Evolutionary conservation across 306 rosid species (phyloP).

Genomic region (Dryas drummondii): DNA sequence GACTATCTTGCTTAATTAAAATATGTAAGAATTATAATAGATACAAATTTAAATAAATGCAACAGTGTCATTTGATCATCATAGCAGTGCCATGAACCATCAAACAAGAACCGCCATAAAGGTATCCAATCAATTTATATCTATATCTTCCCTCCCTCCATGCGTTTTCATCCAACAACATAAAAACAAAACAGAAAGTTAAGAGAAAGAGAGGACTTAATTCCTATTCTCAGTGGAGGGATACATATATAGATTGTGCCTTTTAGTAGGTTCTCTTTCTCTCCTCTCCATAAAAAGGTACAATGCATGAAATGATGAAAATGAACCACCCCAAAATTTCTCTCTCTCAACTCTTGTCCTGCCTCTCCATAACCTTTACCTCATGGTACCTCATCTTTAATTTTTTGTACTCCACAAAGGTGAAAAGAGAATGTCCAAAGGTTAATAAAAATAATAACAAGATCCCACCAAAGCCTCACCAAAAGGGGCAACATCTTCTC

Average conservation of each 20-base stretch:
- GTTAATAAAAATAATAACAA: conserved; percentile 18
- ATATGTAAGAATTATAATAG: no score
- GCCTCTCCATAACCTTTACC: no score
- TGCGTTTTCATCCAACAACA: conserved; percentile 31
- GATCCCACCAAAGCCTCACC: conserved; percentile 29
- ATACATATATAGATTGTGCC: conserved; percentile 16
- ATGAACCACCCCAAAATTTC: not conserved
- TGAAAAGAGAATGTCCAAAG: conserved; percentile 8
- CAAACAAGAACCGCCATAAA: conserved; percentile 24
- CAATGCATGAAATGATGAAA: not conserved
- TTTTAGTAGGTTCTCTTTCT: conserved; percentile 26
- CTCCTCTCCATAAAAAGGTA: conserved; percentile 17
- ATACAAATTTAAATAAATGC: no score
- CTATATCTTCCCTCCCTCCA: conserved; percentile 4
- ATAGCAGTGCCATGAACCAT: not conserved
- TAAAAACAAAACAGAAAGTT: conserved; percentile 31
- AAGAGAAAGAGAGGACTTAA: conserved; percentile 2
- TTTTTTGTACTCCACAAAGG: not conserved
- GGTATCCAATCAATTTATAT: conserved; percentile 1
- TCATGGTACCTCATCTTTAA: no score
- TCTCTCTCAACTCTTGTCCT: not conserved
- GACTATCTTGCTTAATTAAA: no score
- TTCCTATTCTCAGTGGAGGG: conserved; percentile 26
- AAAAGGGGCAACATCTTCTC: conserved; percentile 43
- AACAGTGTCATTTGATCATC: no score